These are phyloP conservation scores for Linaria vulgaris DNA, from an alignment of 257 asterid genomes.

Conservation along the genomic window DNA sequence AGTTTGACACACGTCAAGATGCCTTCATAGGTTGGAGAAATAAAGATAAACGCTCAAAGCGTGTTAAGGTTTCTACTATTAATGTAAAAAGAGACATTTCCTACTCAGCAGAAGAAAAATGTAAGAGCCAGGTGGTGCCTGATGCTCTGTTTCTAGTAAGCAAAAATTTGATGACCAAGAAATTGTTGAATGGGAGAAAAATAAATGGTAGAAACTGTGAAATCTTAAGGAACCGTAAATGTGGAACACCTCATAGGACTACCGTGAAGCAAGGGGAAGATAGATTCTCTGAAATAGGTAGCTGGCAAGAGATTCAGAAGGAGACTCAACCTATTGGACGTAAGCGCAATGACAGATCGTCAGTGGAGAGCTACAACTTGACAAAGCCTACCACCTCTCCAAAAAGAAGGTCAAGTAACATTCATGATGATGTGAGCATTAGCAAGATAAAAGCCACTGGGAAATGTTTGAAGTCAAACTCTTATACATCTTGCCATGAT, in stretches of 20 bases:
- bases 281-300: slow-evolving; percentile 24
- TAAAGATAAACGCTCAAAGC: slow-evolving; percentile 41
- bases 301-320: slow-evolving; percentile 18
- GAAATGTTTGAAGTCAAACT: slow-evolving; percentile 28
- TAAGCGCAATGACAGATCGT: slow-evolving; percentile 16
- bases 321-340: slow-evolving; percentile 24
- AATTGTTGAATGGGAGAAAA: slow-evolving; percentile 25
- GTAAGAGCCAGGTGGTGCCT: slow-evolving; percentile 23
- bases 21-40: slow-evolving; percentile 38
- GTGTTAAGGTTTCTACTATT: slow-evolving; percentile 26
- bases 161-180: slow-evolving; percentile 23
- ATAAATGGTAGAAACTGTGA: slow-evolving; percentile 15
- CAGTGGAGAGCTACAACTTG: slow-evolving; percentile 24
- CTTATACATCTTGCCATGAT: slow-evolving; percentile 29
- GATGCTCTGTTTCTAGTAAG: slow-evolving; percentile 18
- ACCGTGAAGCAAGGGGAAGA: slow-evolving; percentile 24
- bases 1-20: slow-evolving; percentile 20
- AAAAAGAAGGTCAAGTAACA: slow-evolving; percentile 30
- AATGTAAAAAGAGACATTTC: slow-evolving; percentile 16
- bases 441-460: slow-evolving; percentile 20
- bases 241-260: slow-evolving; percentile 25
- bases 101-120: slow-evolving; percentile 20
- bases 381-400: slow-evolving; percentile 28
- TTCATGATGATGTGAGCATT: slow-evolving; percentile 24
- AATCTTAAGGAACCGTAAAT: slow-evolving; percentile 21